Conservation (phyloP, 139 green algal species). For the Volvox reticuliferus region DNA sequence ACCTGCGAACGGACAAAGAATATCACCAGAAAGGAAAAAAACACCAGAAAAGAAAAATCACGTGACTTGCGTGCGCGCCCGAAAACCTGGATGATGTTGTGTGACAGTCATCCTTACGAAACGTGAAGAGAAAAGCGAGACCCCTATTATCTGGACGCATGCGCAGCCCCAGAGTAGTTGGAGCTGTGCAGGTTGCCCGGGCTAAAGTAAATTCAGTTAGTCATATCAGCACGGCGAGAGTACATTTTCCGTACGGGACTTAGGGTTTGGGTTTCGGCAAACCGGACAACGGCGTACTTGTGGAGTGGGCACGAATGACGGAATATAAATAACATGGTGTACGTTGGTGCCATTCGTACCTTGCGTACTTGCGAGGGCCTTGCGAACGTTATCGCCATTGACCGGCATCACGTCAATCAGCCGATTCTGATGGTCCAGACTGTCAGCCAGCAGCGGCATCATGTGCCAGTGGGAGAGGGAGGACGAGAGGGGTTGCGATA, state of each 20-base stretch:
- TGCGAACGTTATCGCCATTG: background rate
- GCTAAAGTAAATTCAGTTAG: no score
- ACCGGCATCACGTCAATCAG: conserved; percentile 5
- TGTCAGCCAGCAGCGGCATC: background rate
- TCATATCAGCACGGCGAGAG: background rate
- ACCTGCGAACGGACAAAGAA: background rate
- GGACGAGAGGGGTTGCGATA: background rate
- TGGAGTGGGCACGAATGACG: no score
- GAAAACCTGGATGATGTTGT: background rate
- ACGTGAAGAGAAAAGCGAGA: background rate
- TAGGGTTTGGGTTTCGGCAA: background rate
- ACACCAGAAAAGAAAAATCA: no score
- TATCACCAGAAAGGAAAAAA: background rate
- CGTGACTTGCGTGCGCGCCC: no score
- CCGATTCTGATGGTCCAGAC: background rate
- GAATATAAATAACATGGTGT: background rate
- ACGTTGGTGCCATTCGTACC: background rate
- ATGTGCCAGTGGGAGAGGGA: background rate
- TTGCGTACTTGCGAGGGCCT: background rate
- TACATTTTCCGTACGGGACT: background rate
- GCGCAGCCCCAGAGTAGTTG: no score
- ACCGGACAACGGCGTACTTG: background rate
- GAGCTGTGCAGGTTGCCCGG: no score
- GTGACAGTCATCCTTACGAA: background rate
- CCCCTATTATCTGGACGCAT: background rate